Evolutionary conservation across 2,329 filamentous ascomycete genomes (phyloP), one percentile per base, ranked within the genome.

Genomic region (Fonsecaea monophora): DNA sequence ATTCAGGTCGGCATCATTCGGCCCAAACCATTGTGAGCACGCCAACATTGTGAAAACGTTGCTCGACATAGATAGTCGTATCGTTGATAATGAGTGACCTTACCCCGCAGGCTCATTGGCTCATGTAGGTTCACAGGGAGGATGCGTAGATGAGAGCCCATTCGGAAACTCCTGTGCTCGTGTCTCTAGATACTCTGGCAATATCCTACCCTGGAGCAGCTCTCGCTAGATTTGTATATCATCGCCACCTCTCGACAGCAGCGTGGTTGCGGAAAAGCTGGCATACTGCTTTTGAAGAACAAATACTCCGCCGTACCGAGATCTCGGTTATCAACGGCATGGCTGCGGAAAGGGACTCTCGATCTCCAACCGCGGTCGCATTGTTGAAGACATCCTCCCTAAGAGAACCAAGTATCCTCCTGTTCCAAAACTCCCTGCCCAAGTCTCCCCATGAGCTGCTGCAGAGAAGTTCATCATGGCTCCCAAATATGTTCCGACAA

Each of bases 401-500:
- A 30, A 0, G 13, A 2, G 9, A 8, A 48, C n/a, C 5, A 48
- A 21, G n/a, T 48, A 10, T 48, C 45, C 18, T 25, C 18, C 21
- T 50, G 8, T 50, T 50, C 45, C 13, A 50, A 25, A 4, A 3
- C 10, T 5, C 13, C 45, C 45, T 50, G 2, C 42, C 21, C n/a
- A 45, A 18, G 18, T 10, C 42, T 48, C 42, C 9, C 42, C 21
- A 3, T 50, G 45, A 13, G 18, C 18, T 50, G 21, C 9, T 18
- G 53, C 53, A 55, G 30, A 35, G 7, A 35, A 15, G 25, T 25
- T 38, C 34, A 59, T 18, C 60, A 70, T 70, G 68, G 53, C 65
- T 58, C 45, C 66, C 30, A 53, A 40, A 15, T 68, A 64, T 35
- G 56, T 64, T 13, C 68, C 66, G 4, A 68, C 68, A 5, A 37